A percentile compares a stretch with the other conserved stretches of the same genome.
These are phyloP conservation scores for Coniosporium uncinatum DNA, from an alignment of 2,329 filamentous ascomycete species.

Conservation along the genomic window DNA sequence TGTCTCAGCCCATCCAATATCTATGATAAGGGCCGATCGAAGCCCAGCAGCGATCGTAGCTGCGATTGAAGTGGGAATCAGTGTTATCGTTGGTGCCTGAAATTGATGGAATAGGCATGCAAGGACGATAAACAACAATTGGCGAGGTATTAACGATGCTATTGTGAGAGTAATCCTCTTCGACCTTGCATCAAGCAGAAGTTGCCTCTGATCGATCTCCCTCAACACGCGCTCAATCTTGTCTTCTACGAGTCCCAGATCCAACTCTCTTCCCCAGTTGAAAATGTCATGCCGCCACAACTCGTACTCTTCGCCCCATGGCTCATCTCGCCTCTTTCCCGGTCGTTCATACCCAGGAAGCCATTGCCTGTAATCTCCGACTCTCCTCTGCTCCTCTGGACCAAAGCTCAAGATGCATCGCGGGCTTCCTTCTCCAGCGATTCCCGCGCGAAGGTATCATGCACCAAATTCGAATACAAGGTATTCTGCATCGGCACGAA, in stretches of 20 bases:
- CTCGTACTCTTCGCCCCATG: constrained; percentile 62
- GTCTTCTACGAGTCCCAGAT: constrained; percentile 72
- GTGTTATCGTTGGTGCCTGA: constrained; percentile 72
- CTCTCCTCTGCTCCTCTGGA: constrained; percentile 69
- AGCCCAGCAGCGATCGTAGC: constrained; percentile 73
- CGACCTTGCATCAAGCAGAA: constrained; percentile 66
- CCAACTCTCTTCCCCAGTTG: constrained; percentile 60
- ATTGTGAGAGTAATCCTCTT: constrained; percentile 71
- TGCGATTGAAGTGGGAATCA: constrained; percentile 74
- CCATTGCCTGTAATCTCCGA: constrained; percentile 79
- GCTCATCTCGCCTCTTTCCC: constrained; percentile 36
- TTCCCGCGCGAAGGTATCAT: constrained; percentile 74
- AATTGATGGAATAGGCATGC: constrained; percentile 78
- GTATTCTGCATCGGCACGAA: constrained; percentile 71
- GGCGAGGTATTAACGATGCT: constrained; percentile 72
- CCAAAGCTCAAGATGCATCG: constrained; percentile 67
- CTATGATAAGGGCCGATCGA: constrained; percentile 79
- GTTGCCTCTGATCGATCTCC: constrained; percentile 75
- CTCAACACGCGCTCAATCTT: constrained; percentile 80
- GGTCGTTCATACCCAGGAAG: constrained; percentile 46
- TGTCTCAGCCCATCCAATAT: constrained; percentile 92
- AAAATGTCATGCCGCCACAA: constrained; percentile 77
- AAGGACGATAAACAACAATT: constrained; percentile 69
- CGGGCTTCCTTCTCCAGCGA: constrained; percentile 76
- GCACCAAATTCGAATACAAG: constrained; percentile 80